Base-by-base conservation (phyloP, 768 basidiomycete genomes). In the Hypholoma sublateritium region DNA sequence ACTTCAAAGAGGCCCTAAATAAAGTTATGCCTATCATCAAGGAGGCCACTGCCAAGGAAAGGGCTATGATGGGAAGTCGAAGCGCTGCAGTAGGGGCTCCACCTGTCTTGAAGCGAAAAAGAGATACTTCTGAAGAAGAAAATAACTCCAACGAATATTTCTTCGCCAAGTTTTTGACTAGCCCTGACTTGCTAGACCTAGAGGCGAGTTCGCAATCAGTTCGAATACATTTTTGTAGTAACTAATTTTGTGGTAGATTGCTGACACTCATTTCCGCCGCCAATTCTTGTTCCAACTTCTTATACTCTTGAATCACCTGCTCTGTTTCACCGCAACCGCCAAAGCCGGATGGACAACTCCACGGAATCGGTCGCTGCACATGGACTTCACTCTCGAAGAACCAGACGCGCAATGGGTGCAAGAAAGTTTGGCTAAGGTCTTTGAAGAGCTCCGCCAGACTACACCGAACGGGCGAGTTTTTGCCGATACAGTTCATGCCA, bases 101-200 rank as follows among this genome's bases (percentile, higher is more conserved):
- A 0, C 73, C 73, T 13, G 69, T 73, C 8, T 67, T 81, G 55
- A 93, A 90, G 70, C 79, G 87, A 56, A 89, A 87, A 72, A 83
- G 87, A 21, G 89, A 88, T 17, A 68, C 46, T 47, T 28, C 46
- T 47, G 83, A 84, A 35, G 80, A 82, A 50, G 87, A 85, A 65
- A 74, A 72, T 14, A 77, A 77, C 53, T 72, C 75, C 17, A 83
- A 77, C 48, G 88, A 94, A 58, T 95, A 94, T 67, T 96, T 95
- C 73, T 95, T 95, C 65, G 91, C 94, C 36, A 97, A 95, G 71
- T 95, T 93, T 72, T 74, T 97, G 53, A 96, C 94, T 0, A 93
- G 86, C 59, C 87, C 91, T 0, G 92, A 94, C 54, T 75, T 97
- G 19, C 76, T 95, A 14, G 93, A 91, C 50, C 85, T 95, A 46